Base-by-base conservation (phyloP, 2,329 filamentous ascomycete genomes). In the Cladophialophora immunda region DNA sequence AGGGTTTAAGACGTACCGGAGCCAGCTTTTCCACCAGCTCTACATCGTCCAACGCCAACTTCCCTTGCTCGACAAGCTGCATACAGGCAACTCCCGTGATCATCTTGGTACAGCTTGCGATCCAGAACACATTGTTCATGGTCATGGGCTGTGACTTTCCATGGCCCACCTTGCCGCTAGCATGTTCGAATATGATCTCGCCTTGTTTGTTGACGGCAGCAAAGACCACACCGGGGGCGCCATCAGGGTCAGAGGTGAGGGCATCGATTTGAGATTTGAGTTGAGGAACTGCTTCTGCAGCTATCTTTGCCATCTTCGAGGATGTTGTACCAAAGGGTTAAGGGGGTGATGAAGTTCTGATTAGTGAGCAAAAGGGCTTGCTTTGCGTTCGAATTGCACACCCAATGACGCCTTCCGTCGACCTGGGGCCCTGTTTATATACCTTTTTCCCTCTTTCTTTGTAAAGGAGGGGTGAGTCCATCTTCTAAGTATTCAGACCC, bases 31-130 rank as follows among this genome's bases (percentile, higher is more conserved):
- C 84, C 0, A 84, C 75, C 59, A 83, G 78, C 0, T 78, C 76
- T 0, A 76, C 77, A 65, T 86, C 82, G 58, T 88, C 86, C 0
- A 88, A 76, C 0, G 70, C 76, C 19, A 87, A 70, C 8, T 74
- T 68, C 0, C 83, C 85, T 59, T 81, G 76, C 72, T 88, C 86
- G 1, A 88, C 85, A 0, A 86, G 80, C 73, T 88, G 86, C 84
- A 89, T 86, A 55, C 79, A 81, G 0, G 85, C 84, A 15, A 87
- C 75, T 0, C 80, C 84, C 0, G 80, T 77, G 13, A 88, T 76
- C 78, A 87, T 79, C 76, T 88, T 88, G 17, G 86, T 87, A 72
- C 84, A 86, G 0, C 84, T 86, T 0, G 86, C 86, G 4, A 88
- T 79, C 84, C 83, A 87, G 73, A 77, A 75, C 15, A 75, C 66